Conservation (phyloP, 495 filamentous ascomycete genomes). For the Aspergillus cavernicola region DNA sequence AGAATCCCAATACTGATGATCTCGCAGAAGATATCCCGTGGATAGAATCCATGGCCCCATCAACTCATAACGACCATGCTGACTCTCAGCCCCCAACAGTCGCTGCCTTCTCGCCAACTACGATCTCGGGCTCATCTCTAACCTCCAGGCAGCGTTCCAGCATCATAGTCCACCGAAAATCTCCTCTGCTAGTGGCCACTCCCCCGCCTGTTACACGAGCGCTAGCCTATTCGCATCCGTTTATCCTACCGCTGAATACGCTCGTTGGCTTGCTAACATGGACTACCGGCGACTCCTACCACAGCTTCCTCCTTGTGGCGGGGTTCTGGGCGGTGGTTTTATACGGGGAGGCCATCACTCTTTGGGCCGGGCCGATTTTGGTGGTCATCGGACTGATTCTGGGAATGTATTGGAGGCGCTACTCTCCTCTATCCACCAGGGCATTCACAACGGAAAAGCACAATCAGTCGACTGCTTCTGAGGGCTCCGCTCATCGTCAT, state of each 20-base stretch:
- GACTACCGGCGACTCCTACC: constrained; percentile 91
- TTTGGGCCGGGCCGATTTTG: constrained; percentile 77
- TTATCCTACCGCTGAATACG: constrained; percentile 80
- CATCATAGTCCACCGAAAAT: constrained; percentile 95
- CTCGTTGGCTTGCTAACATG: constrained; percentile 82
- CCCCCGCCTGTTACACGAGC: constrained; percentile 90
- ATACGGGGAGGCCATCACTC: constrained; percentile 78
- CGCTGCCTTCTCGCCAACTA: constrained; percentile 82
- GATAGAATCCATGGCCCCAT: constrained; percentile 56
- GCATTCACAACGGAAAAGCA: constrained; percentile 64
- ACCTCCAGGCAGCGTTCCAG: constrained; percentile 77
- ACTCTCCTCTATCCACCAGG: constrained; percentile 83
- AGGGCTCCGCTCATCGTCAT: constrained; percentile 64
- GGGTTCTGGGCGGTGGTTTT: constrained; percentile 80
- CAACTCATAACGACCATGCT: constrained; percentile 41
- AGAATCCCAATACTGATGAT: constrained; percentile 18
- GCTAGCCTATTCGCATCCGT: constrained; percentile 90
- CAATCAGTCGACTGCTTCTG: constrained; percentile 50
- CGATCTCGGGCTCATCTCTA: constrained; percentile 63
- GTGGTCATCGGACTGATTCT: constrained; percentile 74
- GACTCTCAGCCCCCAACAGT: constrained; percentile 63
- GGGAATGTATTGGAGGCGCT: constrained; percentile 89
- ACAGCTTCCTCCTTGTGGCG: constrained; percentile 86
- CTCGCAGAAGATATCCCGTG: constrained; percentile 57
- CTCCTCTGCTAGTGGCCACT: constrained; percentile 85